phyloP scores from a whole-genome alignment of 495 filamentous ascomycete genomes.

The Patellaria atrata region DNA sequence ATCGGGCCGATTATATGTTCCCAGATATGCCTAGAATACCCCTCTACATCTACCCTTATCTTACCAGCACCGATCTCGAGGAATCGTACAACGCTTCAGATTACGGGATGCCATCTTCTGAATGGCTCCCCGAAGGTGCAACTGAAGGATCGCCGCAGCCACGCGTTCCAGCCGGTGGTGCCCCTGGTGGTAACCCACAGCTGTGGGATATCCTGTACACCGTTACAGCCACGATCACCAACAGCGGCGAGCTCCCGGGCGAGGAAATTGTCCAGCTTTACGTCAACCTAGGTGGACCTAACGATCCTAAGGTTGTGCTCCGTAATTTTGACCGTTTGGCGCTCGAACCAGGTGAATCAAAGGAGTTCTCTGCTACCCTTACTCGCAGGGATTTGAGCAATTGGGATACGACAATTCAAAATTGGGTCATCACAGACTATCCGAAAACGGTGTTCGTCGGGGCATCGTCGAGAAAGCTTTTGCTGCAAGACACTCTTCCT shows the following conservation, averaged over 20 bases:
- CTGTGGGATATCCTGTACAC: constrained; percentile 21
- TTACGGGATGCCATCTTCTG: constrained; percentile 46
- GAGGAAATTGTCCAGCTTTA: constrained; percentile 48
- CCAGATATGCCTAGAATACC: constrained; percentile 46
- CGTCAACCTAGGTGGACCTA: constrained; percentile 22
- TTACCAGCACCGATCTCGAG: constrained; percentile 59
- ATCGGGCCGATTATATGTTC: constrained; percentile 64
- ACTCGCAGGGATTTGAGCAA: constrained; percentile 38
- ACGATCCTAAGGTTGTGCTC: constrained; percentile 33
- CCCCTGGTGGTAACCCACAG: constrained; percentile 12
- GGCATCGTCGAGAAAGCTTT: constrained; percentile 28
- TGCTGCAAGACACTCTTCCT: no score
- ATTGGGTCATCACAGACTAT: constrained; percentile 48
- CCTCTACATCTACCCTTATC: constrained; percentile 76
- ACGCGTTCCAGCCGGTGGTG: constrained; percentile 3
- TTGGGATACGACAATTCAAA: constrained; percentile 36
- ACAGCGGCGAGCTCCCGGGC: constrained; percentile 36
- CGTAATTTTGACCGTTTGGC: constrained; percentile 42
- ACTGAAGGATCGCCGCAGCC: constrained; percentile 3
- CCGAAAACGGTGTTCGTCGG: constrained; percentile 63
- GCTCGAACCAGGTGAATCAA: constrained; percentile 30
- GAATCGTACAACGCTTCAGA: constrained; percentile 47
- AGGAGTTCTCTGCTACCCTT: constrained; percentile 33
- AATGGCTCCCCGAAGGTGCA: constrained; percentile 49
- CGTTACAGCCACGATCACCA: constrained; percentile 34